phyloP scores from a whole-genome alignment of 2,329 filamentous ascomycete species.

The Penicillium polonicum region DNA sequence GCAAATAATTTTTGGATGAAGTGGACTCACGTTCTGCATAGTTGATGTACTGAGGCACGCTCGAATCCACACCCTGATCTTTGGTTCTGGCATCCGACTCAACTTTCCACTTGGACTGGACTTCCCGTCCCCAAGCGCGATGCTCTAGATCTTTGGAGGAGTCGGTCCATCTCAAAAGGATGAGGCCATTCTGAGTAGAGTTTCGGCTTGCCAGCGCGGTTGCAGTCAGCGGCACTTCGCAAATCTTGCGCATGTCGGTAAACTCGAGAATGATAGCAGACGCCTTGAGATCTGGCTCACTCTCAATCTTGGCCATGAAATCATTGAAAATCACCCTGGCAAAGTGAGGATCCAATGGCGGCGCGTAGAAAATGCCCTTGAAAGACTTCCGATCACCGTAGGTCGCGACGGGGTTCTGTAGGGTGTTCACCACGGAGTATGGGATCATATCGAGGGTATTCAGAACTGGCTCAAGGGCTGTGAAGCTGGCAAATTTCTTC shows the following conservation, averaged over 20 bases:
- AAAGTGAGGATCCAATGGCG: conserved; percentile 42
- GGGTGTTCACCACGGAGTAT: conserved; percentile 43
- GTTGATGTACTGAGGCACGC: conserved; percentile 39
- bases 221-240: conserved; percentile 34
- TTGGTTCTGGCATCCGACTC: conserved; percentile 20
- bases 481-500: conserved; percentile 37
- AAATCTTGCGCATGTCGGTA: conserved; percentile 43
- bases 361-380: conserved; percentile 48
- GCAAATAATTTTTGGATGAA: too few species aligned
- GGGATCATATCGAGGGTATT: conserved; percentile 44
- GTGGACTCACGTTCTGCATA: conserved; percentile 34
- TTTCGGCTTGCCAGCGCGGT: conserved; percentile 51
- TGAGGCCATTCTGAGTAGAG: conserved; percentile 46
- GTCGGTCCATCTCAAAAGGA: conserved; percentile 45
- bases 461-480: conserved; percentile 39
- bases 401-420: conserved; percentile 39
- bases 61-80: neutral
- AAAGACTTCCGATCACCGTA: conserved; percentile 44
- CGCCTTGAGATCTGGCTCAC: conserved; percentile 31
- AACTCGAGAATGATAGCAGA: conserved; percentile 44
- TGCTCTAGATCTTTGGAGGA: conserved; percentile 38
- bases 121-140: conserved; percentile 41
- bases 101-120: conserved; percentile 29
- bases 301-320: conserved; percentile 29
- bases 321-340: conserved; percentile 33